Base-by-base conservation (phyloP, 495 filamentous ascomycete species). In the Lepidopterella palustris region DNA sequence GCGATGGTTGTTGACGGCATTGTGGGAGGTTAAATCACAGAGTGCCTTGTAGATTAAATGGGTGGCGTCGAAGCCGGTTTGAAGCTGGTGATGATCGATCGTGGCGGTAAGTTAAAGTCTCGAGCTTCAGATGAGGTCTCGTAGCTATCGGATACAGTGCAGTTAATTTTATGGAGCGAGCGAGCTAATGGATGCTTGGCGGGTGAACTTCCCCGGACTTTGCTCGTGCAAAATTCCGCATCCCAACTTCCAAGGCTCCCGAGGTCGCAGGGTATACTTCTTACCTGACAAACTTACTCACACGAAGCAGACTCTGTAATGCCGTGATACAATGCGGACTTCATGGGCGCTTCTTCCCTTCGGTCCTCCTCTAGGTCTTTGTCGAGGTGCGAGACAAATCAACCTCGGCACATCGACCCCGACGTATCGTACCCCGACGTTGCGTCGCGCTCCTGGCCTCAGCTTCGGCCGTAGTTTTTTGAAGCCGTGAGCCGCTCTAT, bases 1-100 rank as follows among this genome's bases (percentile, higher is more conserved):
- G 88, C 82, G 70, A 95, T 77, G 66, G 80, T 82, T 55, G 76
- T 78, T 59, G 82, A 79, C 56, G 86, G 78, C 89, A 95, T 93
- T 63, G 61, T 77, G 8, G 23, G 52, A n/a, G n/a, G n/a, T n/a
- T n/a, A n/a, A n/a, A n/a, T n/a, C n/a, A n/a, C n/a, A n/a, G 51
- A 24, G 63, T 32, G 42, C 51, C 53, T 29, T 23, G 20, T 48
- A 26, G 5, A 25, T 24, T 10, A 26, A 40, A 48, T 58, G 21
- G 52, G 23, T 28, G 20, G 28, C 29, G 11, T 31, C 35, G 23
- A 32, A 31, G 45, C 24, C 45, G 26, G 28, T 32, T 47, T 24
- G 32, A 53, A 48, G 45, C 9, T 42, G 35, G 13, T 15, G 35
- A 15, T 18, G 10, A 13, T 42, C 35, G 35, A 10, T 42, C 13